Evolutionary conservation across 1,284 basidiomycete genomes (phyloP).

Genomic region (Tetrapyrgos nigripes): DNA sequence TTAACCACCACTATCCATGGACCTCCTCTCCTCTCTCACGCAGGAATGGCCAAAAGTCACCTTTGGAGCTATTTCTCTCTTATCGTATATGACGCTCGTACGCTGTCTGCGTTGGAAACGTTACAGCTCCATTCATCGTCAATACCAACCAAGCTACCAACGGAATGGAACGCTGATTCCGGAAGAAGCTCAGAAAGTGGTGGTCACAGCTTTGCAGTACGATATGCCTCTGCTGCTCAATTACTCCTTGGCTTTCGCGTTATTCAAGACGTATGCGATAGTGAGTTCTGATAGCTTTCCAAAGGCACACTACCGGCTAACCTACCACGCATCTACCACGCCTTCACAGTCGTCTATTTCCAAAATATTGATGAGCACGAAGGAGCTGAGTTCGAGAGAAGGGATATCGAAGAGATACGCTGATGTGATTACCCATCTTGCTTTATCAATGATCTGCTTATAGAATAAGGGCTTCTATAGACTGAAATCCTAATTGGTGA

Average conservation of each 20-base stretch:
- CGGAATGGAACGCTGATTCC: slow-evolving; percentile 43
- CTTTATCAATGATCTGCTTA: not conserved
- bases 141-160: slow-evolving; percentile 35
- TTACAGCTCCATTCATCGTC: slow-evolving; percentile 26
- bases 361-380: slow-evolving; percentile 43
- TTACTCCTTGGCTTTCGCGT: slow-evolving; percentile 47
- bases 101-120: slow-evolving; percentile 22
- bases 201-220: slow-evolving; percentile 37
- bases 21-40: no score
- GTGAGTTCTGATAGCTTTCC: slow-evolving; percentile 37
- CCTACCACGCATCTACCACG: no score
- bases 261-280: slow-evolving; percentile 56
- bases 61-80: not conserved
- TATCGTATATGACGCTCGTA: slow-evolving; percentile 8
- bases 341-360: slow-evolving; percentile 53
- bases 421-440: slow-evolving; percentile 40
- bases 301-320: no score
- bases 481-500: slow-evolving; percentile 48
- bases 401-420: slow-evolving; percentile 48
- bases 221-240: slow-evolving; percentile 50
- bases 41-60: no score
- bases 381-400: slow-evolving; percentile 40
- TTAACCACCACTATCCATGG: no score
- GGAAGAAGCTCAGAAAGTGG: slow-evolving; percentile 50
- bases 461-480: slow-evolving; percentile 26